Evolutionary conservation across 2,329 filamentous ascomycete genomes (phyloP).

Genomic region (Phialophora chinensis): DNA sequence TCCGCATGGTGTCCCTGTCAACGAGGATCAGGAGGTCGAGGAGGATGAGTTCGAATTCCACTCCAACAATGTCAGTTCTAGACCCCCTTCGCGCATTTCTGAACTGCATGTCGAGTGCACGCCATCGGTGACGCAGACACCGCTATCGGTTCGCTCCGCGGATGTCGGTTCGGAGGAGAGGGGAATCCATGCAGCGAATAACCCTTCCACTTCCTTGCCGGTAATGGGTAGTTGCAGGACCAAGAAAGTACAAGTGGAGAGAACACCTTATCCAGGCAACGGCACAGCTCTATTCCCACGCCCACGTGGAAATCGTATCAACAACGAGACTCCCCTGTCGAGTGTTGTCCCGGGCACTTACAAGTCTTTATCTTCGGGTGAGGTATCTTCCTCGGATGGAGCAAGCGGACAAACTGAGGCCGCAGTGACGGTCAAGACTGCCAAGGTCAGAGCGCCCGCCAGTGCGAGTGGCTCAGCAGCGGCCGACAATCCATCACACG

Average conservation of each 20-base stretch:
- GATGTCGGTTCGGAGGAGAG: neutral
- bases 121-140: neutral
- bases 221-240: neutral
- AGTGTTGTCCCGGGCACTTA: conserved; percentile 15
- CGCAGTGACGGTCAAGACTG: neutral
- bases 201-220: neutral
- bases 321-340: neutral
- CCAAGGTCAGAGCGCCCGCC: neutral
- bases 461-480: neutral
- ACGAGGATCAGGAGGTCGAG: neutral
- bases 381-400: neutral
- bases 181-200: neutral
- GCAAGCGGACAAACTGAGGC: neutral
- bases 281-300: neutral
- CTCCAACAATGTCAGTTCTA: neutral
- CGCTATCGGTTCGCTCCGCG: neutral
- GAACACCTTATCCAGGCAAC: conserved; percentile 23
- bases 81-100: neutral
- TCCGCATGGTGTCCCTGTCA: neutral
- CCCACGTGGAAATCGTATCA: too few relatives aligned
- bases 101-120: neutral
- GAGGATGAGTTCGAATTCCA: neutral
- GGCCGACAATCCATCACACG: neutral
- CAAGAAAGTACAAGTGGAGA: conserved; percentile 18
- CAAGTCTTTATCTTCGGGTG: neutral